Conservation (phyloP, 331 rosid species). For the Rosa hybrid region DNA sequence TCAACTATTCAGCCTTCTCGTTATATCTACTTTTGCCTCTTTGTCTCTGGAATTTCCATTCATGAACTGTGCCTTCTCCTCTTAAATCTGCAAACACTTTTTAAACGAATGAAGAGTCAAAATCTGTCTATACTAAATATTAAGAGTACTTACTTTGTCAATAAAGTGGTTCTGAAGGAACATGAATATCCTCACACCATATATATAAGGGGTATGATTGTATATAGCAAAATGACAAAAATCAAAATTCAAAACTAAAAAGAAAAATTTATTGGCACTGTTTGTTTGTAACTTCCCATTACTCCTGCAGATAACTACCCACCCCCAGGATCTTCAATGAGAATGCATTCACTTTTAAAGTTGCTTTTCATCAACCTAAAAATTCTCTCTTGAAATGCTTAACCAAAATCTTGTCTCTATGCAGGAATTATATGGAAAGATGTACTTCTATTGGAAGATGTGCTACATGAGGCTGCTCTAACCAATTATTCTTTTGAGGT, state of each 20-base stretch:
- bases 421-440: constrained; percentile 75
- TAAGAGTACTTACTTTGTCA: too few species aligned
- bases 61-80: background rate
- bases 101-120: background rate
- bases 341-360: background rate
- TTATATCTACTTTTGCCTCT: background rate
- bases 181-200: background rate
- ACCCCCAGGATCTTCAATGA: background rate
- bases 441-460: constrained; percentile 68
- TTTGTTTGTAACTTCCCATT: background rate
- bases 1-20: background rate
- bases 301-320: background rate
- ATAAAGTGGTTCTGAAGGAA: background rate
- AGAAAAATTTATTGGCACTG: too few species aligned
- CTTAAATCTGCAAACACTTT: background rate
- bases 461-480: constrained; percentile 66
- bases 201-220: too few species aligned
- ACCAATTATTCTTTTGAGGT: constrained; percentile 70
- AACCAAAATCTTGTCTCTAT: constrained; percentile 19
- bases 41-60: background rate
- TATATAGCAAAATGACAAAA: too few species aligned
- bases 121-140: background rate
- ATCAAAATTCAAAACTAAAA: too few species aligned
- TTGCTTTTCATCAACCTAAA: constrained; percentile 6
- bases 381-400: constrained; percentile 14